Percentiles rank a stretch among this genome's conserved stretches.
Conservation (phyloP, 495 filamentous ascomycete genomes). For the Penicillium samsonianum region DNA sequence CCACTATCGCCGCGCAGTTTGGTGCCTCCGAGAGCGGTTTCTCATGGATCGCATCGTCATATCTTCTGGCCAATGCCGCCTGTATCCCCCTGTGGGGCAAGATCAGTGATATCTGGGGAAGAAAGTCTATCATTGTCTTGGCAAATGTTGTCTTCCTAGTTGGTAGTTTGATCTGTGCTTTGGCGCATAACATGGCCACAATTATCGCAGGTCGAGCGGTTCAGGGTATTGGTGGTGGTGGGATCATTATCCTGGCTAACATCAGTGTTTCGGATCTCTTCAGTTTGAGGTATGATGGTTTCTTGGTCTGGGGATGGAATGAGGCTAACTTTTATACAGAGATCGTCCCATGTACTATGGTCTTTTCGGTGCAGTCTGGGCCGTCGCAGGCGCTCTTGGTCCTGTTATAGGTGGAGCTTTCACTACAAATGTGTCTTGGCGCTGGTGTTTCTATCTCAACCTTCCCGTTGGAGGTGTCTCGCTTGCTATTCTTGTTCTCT, state of each 20-base stretch:
- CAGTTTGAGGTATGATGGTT: slow-evolving; percentile 55
- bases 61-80: slow-evolving; percentile 67
- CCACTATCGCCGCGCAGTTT: slow-evolving; percentile 65
- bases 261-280: slow-evolving; percentile 83
- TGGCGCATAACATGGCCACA: slow-evolving; percentile 69
- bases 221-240: slow-evolving; percentile 84
- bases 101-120: slow-evolving; percentile 81
- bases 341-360: slow-evolving; percentile 65
- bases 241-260: slow-evolving; percentile 76
- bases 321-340: slow-evolving; percentile 36
- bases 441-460: slow-evolving; percentile 68
- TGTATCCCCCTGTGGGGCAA: slow-evolving; percentile 80
- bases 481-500: slow-evolving; percentile 64
- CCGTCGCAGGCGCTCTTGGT: slow-evolving; percentile 69
- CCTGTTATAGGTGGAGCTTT: slow-evolving; percentile 78
- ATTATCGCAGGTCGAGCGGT: slow-evolving; percentile 74
- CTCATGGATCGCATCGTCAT: slow-evolving; percentile 76
- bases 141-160: slow-evolving; percentile 76
- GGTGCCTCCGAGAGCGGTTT: slow-evolving; percentile 63
- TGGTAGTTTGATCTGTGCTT: slow-evolving; percentile 69
- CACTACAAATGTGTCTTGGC: slow-evolving; percentile 62
- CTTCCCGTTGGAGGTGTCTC: slow-evolving; percentile 74
- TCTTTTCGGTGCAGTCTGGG: slow-evolving; percentile 71
- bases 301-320: background rate
- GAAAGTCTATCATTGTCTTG: slow-evolving; percentile 74